Percentiles rank a stretch among this genome's conserved stretches.
Evolutionary conservation across 164 flowering plant species (phyloP).

Genomic region (Kalanchoe fedtschenkoi): DNA sequence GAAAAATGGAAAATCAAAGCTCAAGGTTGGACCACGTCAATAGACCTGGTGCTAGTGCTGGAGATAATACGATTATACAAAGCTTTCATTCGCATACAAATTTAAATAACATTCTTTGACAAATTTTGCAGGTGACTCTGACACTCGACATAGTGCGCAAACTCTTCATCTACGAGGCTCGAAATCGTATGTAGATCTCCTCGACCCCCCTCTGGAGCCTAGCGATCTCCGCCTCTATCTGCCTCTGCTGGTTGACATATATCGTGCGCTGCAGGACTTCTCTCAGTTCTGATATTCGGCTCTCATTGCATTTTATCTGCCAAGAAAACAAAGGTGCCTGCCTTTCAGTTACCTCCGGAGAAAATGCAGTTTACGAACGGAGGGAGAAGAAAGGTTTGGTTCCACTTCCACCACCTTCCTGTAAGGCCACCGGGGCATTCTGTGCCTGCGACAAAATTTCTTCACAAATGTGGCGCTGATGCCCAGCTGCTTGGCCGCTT

Average conservation of each 20-base stretch:
- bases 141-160: too few relatives aligned
- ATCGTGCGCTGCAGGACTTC: slow-evolving; percentile 7
- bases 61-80: too few relatives aligned
- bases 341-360: too few relatives aligned
- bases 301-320: slow-evolving; percentile 25
- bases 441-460: slow-evolving; percentile 32
- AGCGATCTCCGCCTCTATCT: slow-evolving; percentile 17
- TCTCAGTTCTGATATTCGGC: slow-evolving; percentile 9
- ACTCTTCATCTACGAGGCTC: neutral
- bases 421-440: slow-evolving; percentile 44
- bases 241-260: slow-evolving; percentile 14
- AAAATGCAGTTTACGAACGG: too few relatives aligned
- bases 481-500: slow-evolving; percentile 28
- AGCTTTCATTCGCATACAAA: too few relatives aligned
- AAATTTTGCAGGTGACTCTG: neutral
- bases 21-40: too few relatives aligned
- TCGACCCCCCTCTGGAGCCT: slow-evolving; percentile 15
- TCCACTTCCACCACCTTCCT: slow-evolving; percentile 43
- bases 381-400: neutral
- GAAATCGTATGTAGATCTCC: slow-evolving; percentile 5
- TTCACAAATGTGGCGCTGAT: slow-evolving; percentile 50
- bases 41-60: too few relatives aligned
- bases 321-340: neutral
- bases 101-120: too few relatives aligned
- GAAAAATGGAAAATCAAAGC: too few relatives aligned